Base-by-base conservation (phyloP, 2,329 filamentous ascomycete genomes). In the Aureobasidium sp. region DNA sequence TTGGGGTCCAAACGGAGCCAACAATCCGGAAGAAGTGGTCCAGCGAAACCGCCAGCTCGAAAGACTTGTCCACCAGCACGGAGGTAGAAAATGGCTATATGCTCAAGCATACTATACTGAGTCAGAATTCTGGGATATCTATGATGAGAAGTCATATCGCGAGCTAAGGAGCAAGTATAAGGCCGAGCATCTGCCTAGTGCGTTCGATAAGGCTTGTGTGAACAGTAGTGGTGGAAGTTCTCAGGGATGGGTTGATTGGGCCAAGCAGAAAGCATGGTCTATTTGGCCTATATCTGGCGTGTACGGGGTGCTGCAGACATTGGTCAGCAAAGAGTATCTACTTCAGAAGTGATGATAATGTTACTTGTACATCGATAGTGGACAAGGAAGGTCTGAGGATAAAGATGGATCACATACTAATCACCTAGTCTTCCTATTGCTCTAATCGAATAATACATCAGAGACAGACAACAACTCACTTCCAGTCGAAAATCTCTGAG, bases 81-180 rank as follows among this genome's bases (percentile, higher is more conserved):
- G 81, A 2, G 87, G 87, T 5, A 85, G 84, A 76, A 89, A 89
- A 73, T 87, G 85, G 77, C 74, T 90, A 1, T 90, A 90, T 65
- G 85, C 86, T 0, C 86, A 89, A 62, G 83, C 84, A 0, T 89
- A 85, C 72, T 88, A 88, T 70, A 82, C 80, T 2, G 82, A 87
- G 69, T 79, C 83, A 0, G 87, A 89, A 66, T 90, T 90, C 70
- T 89, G 86, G 86, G 71, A 76, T 6, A 78, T 83, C 57, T 89
- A 88, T 64, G 82, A 87, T 69, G 76, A 78, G 39, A 67, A 74
- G 7, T 82, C 82, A 68, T 88, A 89, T 64, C 81, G 87, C 42
- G 71, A 69, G 1, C 72, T 89, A 61, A 75, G 87, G n/a, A 70
- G 71, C 27, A 84, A 81, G 68, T 89, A 62, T 34, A 48, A 31